Evolutionary conservation across 305 asterid genomes (phyloP).

Genomic region (Fraxinus greggii): DNA sequence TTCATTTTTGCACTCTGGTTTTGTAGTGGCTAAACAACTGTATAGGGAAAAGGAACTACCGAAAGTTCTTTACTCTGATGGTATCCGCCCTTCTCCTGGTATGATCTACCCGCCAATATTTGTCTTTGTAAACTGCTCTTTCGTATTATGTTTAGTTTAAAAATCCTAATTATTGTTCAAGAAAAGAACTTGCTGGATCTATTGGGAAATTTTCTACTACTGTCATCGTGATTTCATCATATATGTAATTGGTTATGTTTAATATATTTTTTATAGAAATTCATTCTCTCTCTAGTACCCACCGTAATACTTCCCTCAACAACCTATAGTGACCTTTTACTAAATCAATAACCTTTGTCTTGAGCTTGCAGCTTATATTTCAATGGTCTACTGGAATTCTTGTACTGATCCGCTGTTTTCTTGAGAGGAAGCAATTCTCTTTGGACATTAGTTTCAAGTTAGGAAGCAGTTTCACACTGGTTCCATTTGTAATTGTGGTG

Average conservation of each 20-base stretch:
- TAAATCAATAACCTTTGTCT: slow-evolving; percentile 38
- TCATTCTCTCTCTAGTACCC: background rate
- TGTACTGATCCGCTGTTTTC: slow-evolving; percentile 78
- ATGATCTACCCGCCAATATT: slow-evolving; percentile 36
- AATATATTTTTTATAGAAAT: background rate
- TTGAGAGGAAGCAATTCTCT: slow-evolving; percentile 70
- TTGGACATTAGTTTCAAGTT: slow-evolving; percentile 72
- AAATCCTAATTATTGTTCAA: background rate
- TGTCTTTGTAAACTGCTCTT: background rate
- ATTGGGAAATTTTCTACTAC: background rate
- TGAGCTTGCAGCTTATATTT: slow-evolving; percentile 94
- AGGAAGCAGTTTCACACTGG: slow-evolving; percentile 95
- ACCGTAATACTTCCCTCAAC: background rate
- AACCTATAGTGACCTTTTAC: background rate
- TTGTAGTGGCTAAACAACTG: slow-evolving; percentile 98
- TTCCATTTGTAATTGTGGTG: slow-evolving; percentile 86
- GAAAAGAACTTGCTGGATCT: background rate
- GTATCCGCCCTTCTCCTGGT: slow-evolving; percentile 96
- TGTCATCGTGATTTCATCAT: background rate
- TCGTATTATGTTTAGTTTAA: background rate
- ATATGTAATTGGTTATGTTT: background rate
- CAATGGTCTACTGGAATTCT: slow-evolving; percentile 97
- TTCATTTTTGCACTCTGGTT: slow-evolving; percentile 21
- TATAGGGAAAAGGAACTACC: slow-evolving; percentile 86
- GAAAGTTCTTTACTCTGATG: slow-evolving; percentile 91